Base-by-base conservation (phyloP, 768 basidiomycete genomes). In the Suillus americanus region DNA sequence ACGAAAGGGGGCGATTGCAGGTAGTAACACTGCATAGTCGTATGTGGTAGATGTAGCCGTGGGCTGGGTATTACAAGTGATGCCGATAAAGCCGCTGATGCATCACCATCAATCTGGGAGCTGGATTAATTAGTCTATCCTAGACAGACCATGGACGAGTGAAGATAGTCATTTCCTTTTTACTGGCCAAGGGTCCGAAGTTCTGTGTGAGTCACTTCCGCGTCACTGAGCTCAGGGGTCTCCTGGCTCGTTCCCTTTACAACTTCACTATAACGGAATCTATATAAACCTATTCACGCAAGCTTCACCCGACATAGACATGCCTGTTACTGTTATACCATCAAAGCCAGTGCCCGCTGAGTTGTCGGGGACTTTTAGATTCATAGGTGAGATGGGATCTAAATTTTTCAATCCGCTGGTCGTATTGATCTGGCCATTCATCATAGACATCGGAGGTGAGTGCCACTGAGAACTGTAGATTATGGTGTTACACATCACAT, bases 381-480 rank as follows among this genome's bases (percentile, higher is more conserved):
- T 79, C 69, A 80, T 82, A 67, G 80, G 81, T 59, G 28, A 20
- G 28, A 13, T 41, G 3, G 5, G 9, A 28, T 30, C 28, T 23
- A 57, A 25, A 28, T 5, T 25, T 57, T 50, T 20, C 1, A 30
- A 30, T 20, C 12, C 3, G 72, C 33, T 38, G 61, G 30, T 68
- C 45, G 20, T 28, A 67, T n/a, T n/a, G 33, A 33, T 48, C 6
- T 54, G n/a, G 37, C 55, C 12, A 3, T 51, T 23, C 23, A 20
- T 53, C 23, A 35, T 64, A 82, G 81, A 82, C 68, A 79, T 81
- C 48, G 81, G 70, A 69, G 81, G 80, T 80, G 68, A 61, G 69
- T 9, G 33, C 33, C 33, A 33, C 6, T 33, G 13, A 8, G 20
- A 50, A 46, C 25, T 25, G 7, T 48, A 13, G 23, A 48, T 48